Evolutionary conservation across 371 early-diverging fungal species (phyloP).

Genomic region (Mucor plumbeus): DNA sequence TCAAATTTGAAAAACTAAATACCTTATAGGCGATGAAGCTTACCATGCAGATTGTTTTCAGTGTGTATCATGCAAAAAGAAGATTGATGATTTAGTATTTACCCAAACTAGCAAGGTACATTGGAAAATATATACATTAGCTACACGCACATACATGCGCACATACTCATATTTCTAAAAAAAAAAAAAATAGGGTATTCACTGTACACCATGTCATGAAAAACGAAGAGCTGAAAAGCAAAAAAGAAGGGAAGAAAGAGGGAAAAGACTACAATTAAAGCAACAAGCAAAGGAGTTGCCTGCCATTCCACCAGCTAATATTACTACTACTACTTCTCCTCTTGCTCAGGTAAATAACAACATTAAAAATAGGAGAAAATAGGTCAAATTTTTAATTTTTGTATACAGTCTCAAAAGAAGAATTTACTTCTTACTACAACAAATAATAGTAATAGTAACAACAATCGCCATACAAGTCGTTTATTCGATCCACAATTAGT

Average conservation of each 20-base stretch:
- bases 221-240: slow-evolving; percentile 41
- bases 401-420: neutral
- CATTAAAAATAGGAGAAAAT: neutral
- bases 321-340: neutral
- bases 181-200: slow-evolving; percentile 28
- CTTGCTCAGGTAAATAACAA: slow-evolving; percentile 16
- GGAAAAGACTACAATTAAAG: slow-evolving; percentile 26
- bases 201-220: slow-evolving; percentile 54
- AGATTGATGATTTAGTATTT: slow-evolving; percentile 79
- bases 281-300: slow-evolving; percentile 17
- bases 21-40: slow-evolving; percentile 71
- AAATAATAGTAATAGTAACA: neutral
- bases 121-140: neutral
- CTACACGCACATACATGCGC: no score
- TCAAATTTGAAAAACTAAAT: neutral
- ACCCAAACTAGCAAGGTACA: slow-evolving; percentile 78
- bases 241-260: slow-evolving; percentile 42
- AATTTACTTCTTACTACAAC: neutral
- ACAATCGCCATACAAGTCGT: slow-evolving; percentile 19
- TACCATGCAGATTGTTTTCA: slow-evolving; percentile 88
- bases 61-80: slow-evolving; percentile 72
- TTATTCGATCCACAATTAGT: slow-evolving; percentile 20
- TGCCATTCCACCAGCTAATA: slow-evolving; percentile 1
- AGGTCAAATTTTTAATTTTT: slow-evolving; percentile 1
- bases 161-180: neutral